Percentiles rank a stretch among this genome's conserved stretches.
These are phyloP conservation scores for Talaromyces marneffei DNA, from an alignment of 2,329 filamentous ascomycete species.

Conservation along the genomic window DNA sequence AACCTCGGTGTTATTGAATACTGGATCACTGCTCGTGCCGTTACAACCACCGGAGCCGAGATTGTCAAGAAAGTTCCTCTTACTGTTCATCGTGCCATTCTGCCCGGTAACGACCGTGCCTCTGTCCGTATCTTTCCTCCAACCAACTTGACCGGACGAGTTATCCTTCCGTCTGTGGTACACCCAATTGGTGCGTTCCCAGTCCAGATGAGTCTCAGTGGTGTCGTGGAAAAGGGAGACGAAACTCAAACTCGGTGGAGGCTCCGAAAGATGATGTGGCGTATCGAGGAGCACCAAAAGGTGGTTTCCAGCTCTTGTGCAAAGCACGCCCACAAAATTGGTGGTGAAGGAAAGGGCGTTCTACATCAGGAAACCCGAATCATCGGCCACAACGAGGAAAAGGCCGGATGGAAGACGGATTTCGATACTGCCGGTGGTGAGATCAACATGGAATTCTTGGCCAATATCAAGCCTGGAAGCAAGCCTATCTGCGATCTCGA, in stretches of 20 bases:
- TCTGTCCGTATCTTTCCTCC: conserved; percentile 93
- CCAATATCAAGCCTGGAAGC: conserved; percentile 54
- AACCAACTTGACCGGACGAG: conserved; percentile 82
- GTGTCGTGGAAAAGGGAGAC: conserved; percentile 68
- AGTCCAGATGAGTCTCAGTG: conserved; percentile 74
- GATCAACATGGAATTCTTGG: conserved; percentile 74
- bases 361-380: conserved; percentile 68
- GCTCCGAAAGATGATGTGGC: conserved; percentile 86
- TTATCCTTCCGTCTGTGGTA: conserved; percentile 75
- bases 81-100: conserved; percentile 71
- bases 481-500: conserved; percentile 74
- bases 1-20: conserved; percentile 70
- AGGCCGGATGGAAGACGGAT: conserved; percentile 84
- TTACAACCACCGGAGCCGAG: conserved; percentile 54
- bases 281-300: conserved; percentile 80
- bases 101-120: conserved; percentile 74
- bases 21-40: conserved; percentile 63
- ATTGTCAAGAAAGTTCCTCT: conserved; percentile 64
- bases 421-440: conserved; percentile 62
- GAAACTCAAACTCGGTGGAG: conserved; percentile 76
- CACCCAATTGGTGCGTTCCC: conserved; percentile 80
- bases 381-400: conserved; percentile 75
- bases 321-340: conserved; percentile 64
- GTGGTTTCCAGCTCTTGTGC: conserved; percentile 72
- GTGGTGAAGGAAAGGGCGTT: conserved; percentile 62